Base-by-base conservation (phyloP, 1,284 basidiomycete species). In the Microbotryum silenes-acaulis region DNA sequence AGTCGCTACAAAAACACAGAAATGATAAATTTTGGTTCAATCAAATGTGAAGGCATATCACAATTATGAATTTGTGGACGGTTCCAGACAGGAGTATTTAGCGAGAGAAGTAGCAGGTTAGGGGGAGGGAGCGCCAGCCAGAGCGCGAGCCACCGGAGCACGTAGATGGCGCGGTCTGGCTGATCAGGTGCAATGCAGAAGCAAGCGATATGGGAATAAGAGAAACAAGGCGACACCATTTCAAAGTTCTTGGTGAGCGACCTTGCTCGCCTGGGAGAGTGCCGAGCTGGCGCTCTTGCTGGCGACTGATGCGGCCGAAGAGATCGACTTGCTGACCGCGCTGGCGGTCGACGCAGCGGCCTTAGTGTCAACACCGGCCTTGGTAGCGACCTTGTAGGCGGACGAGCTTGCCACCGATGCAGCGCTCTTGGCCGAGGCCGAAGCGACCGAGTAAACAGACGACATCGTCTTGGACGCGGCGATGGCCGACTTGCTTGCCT, bases 161-260 rank as follows among this genome's bases (percentile, higher is more conserved):
- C 12, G 37, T 37, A 37, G 37, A 37, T 37, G 9, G 37, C 14
- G 12, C 37, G 14, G 14, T 37, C 37, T 16, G 37, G 37, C 37
- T 37, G 37, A 9, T 37, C 37, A 37, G 37, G 37, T 12, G 37
- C 37, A 37, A 37, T 37, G 37, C 37, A 10, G 14, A 37, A 37
- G 12, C 37, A 37, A 4, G 37, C 14, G 37, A 49, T 20, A 49
- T 20, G 48, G n/a, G 48, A 49, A 49, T 3, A 49, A 49, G 25
- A 21, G 2, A n/a, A 52, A n/a, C 5, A 27, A 27, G 1, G 12
- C 20, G n/a, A 37, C 27, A 31, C 8, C 23, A 4, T n/a, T 45
- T 59, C 25, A 59, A 20, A 59, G 51, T 51, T 59, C 57, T 21
- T 46, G 42, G 45, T 59, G 57, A 46, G 56, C 56, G 9, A 46